Conservation (phyloP, 2,329 filamentous ascomycete genomes). For the Fusarium odoratissimum region DNA sequence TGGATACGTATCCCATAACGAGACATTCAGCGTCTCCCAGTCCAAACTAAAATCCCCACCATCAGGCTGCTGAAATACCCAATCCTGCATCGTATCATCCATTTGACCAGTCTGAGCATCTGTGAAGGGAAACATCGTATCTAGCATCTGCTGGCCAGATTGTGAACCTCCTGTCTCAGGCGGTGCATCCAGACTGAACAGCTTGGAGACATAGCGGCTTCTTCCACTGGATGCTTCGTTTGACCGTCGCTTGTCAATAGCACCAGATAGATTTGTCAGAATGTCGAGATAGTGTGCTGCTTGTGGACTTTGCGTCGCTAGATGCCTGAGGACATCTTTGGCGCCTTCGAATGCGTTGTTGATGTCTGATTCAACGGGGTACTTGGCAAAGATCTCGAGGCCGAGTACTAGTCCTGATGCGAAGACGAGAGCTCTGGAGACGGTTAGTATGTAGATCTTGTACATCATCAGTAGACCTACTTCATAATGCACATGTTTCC, state of each 20-base stretch:
- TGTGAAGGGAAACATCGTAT: neutral
- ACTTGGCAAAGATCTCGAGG: slow-evolving; percentile 65
- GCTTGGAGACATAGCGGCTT: slow-evolving; percentile 40
- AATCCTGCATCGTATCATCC: slow-evolving; percentile 23
- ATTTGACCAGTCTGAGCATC: neutral
- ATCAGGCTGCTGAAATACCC: slow-evolving; percentile 31
- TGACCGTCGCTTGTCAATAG: slow-evolving; percentile 49
- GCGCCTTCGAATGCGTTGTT: slow-evolving; percentile 62
- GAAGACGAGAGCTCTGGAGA: slow-evolving; percentile 62
- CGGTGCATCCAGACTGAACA: slow-evolving; percentile 30
- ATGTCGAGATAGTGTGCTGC: slow-evolving; percentile 69
- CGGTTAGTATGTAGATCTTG: neutral
- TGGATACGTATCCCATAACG: slow-evolving; percentile 43
- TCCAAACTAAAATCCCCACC: slow-evolving; percentile 37
- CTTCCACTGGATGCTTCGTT: slow-evolving; percentile 31
- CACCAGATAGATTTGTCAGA: slow-evolving; percentile 58
- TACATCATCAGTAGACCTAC: slow-evolving; percentile 48
- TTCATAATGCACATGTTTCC: slow-evolving; percentile 71
- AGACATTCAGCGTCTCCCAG: slow-evolving; percentile 43
- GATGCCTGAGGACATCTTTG: slow-evolving; percentile 59
- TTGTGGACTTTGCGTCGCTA: slow-evolving; percentile 64
- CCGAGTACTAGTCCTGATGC: slow-evolving; percentile 68
- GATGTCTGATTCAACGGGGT: slow-evolving; percentile 57
- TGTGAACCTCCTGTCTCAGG: neutral
- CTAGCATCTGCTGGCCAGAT: neutral